These are phyloP conservation scores for Ceratorhiza oryzae-sativae DNA, from an alignment of 1,284 basidiomycete species.

Conservation along the genomic window DNA sequence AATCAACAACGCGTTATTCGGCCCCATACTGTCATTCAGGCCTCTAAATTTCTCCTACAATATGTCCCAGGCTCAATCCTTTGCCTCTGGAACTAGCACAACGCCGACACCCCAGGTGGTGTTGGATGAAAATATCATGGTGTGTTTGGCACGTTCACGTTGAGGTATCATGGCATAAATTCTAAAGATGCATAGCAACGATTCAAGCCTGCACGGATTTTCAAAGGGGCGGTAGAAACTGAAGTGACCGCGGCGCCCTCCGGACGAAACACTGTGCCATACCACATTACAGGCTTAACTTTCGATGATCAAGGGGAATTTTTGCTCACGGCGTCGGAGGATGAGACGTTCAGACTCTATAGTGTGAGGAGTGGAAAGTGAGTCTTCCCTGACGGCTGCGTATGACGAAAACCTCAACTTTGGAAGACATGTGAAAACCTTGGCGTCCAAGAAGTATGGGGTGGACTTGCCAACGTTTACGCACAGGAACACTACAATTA, in stretches of 20 bases:
- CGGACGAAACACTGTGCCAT: constrained; percentile 57
- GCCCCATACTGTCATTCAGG: background rate
- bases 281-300: constrained; percentile 84
- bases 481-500: constrained; percentile 82
- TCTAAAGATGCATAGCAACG: constrained; percentile 62
- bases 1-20: no score
- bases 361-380: constrained; percentile 90
- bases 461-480: constrained; percentile 94
- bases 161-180: no score
- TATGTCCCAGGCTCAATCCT: constrained; percentile 10
- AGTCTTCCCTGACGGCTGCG: constrained; percentile 51
- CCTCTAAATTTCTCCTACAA: background rate
- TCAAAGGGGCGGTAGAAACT: constrained; percentile 76
- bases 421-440: constrained; percentile 72
- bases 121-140: constrained; percentile 32
- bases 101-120: constrained; percentile 6
- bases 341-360: constrained; percentile 91
- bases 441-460: constrained; percentile 96
- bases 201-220: constrained; percentile 89
- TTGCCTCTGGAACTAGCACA: background rate
- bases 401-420: constrained; percentile 43
- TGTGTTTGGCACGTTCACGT: background rate
- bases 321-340: constrained; percentile 88
- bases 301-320: constrained; percentile 92
- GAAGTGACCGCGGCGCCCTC: constrained; percentile 55